phyloP scores from a whole-genome alignment of 2,329 filamentous ascomycete species.

The Ophiostoma australiae region DNA sequence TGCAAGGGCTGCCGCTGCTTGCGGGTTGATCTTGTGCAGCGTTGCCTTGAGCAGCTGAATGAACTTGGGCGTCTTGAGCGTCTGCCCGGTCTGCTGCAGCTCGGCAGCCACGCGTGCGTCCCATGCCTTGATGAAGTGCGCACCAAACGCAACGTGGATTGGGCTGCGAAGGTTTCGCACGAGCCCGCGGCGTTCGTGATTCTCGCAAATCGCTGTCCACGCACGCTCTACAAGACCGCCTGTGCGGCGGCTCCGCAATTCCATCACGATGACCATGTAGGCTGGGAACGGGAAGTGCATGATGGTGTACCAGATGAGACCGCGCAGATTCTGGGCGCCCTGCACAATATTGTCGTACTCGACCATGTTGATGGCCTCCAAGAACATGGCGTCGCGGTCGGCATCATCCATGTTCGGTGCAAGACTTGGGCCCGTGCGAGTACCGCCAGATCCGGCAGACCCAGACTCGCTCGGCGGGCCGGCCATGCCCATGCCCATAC shows the following conservation, averaged over 20 bases:
- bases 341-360: constrained; percentile 57
- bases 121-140: constrained; percentile 59
- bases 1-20: neutral
- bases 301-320: constrained; percentile 55
- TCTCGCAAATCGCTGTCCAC: constrained; percentile 53
- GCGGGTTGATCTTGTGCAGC: constrained; percentile 29
- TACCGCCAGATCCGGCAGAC: neutral
- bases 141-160: constrained; percentile 54
- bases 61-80: constrained; percentile 42
- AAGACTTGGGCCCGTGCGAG: neutral
- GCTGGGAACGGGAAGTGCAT: constrained; percentile 58
- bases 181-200: constrained; percentile 50
- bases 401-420: constrained; percentile 33
- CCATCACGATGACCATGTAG: constrained; percentile 56
- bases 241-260: constrained; percentile 48
- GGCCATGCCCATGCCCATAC: constrained; percentile 18
- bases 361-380: constrained; percentile 53
- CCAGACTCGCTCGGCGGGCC: neutral
- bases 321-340: constrained; percentile 45
- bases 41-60: constrained; percentile 46
- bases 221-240: constrained; percentile 56
- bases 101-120: constrained; percentile 50
- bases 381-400: constrained; percentile 50
- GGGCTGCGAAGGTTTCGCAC: constrained; percentile 49
- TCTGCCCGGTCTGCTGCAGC: constrained; percentile 39